phyloP scores from a whole-genome alignment of 169 alveolate species.

The Eimeria falciformis region DNA sequence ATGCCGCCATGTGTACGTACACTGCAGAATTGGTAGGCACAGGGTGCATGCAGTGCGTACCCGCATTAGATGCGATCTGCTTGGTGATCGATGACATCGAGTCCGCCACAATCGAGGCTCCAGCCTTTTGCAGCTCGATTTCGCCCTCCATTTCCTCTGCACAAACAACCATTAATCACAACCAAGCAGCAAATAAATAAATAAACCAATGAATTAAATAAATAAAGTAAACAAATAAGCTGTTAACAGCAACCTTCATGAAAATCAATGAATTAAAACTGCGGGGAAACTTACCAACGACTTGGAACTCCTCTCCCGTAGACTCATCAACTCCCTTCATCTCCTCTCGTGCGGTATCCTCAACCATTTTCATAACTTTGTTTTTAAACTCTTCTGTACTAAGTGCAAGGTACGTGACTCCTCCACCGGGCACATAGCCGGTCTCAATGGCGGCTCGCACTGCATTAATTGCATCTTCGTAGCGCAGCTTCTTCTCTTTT shows the following conservation, averaged over 20 bases:
- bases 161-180: not conserved
- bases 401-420: conserved; percentile 90
- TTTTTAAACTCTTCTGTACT: conserved; percentile 83
- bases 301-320: conserved; percentile 58
- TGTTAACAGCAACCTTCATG: not conserved
- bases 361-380: conserved; percentile 84
- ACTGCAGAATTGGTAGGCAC: not conserved
- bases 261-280: not conserved
- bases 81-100: conserved; percentile 88
- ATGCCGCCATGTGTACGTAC: not conserved
- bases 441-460: conserved; percentile 92
- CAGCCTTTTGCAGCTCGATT: conserved; percentile 90
- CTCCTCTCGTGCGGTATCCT: conserved; percentile 83
- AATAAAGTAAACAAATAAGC: not conserved
- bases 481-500: conserved; percentile 88
- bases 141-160: conserved; percentile 90
- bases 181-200: not conserved
- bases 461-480: conserved; percentile 92
- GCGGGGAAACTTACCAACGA: conserved; percentile 51
- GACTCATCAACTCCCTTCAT: conserved; percentile 73
- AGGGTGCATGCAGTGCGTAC: not conserved
- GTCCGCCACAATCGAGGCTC: conserved; percentile 89
- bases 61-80: conserved; percentile 91
- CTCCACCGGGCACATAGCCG: conserved; percentile 94
- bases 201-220: not conserved